A percentile compares a stretch with the other conserved stretches of the same genome.
These are phyloP conservation scores for Nectriaceae sp. DNA, from an alignment of 2,329 filamentous ascomycete species.

Conservation along the genomic window DNA sequence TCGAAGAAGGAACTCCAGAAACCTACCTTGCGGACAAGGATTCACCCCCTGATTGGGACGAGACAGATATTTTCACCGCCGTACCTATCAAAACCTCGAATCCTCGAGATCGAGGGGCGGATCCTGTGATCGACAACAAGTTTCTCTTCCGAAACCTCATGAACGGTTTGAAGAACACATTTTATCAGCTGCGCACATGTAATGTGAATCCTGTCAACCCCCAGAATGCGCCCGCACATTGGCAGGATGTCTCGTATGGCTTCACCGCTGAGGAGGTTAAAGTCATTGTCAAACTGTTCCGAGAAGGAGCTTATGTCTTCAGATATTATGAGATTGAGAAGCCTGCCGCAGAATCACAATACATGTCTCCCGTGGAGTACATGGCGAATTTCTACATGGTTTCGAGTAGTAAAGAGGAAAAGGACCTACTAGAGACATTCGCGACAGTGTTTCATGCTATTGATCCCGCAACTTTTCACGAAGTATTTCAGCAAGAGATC, in stretches of 20 bases:
- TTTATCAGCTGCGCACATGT: slow-evolving; percentile 90
- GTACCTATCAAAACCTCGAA: slow-evolving; percentile 96
- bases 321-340: slow-evolving; percentile 95
- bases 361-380: slow-evolving; percentile 83
- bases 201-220: slow-evolving; percentile 78
- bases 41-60: slow-evolving; percentile 87
- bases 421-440: slow-evolving; percentile 95
- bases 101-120: slow-evolving; percentile 81
- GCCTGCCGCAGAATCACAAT: slow-evolving; percentile 68
- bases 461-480: slow-evolving; percentile 96
- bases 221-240: slow-evolving; percentile 80
- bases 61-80: slow-evolving; percentile 95
- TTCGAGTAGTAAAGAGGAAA: slow-evolving; percentile 92
- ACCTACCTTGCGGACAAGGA: slow-evolving; percentile 84
- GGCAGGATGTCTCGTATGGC: slow-evolving; percentile 93
- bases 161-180: slow-evolving; percentile 93
- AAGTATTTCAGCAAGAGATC: slow-evolving; percentile 97
- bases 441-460: slow-evolving; percentile 98
- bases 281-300: slow-evolving; percentile 95
- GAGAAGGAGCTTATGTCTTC: slow-evolving; percentile 94
- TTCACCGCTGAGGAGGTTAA: slow-evolving; percentile 97
- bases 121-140: slow-evolving; percentile 95
- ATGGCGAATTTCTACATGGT: slow-evolving; percentile 95
- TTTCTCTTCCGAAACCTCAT: slow-evolving; percentile 97
- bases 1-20: slow-evolving; percentile 64